Base-by-base conservation (phyloP, 1,139 yeast species). In the Geotrichum armillariae region DNA sequence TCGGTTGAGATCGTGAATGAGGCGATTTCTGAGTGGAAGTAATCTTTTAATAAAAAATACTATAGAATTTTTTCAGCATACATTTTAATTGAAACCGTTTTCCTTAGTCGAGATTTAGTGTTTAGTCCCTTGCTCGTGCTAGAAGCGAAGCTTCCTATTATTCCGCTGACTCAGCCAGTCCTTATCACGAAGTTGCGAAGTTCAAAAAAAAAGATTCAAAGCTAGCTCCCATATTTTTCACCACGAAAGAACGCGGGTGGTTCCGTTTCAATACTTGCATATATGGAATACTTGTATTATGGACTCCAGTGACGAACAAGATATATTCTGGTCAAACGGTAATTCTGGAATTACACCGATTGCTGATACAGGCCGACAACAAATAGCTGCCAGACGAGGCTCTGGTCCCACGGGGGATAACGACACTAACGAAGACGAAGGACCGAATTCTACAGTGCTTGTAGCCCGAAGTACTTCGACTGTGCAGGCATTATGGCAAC, bases 1-100 rank as follows among this genome's bases (percentile, higher is more conserved):
- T 45, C 58, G 33, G 5, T 52, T 23, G 49, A 47, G 17, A 16
- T 47, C 14, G 29, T 41, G 12, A 33, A 22, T 20, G 21, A 27
- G 14, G 45, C 33, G 23, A 21, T 21, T 9, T 18, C 25, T 20
- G 11, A 16, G 12, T 12, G 6, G 35, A n/a, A 16, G 18, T 32
- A 32, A 7, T 32, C 12, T n/a, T 32, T 6, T 32, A 16, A 32
- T n/a, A n/a, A n/a, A n/a, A n/a, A n/a, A n/a, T n/a, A n/a, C n/a
- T n/a, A n/a, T n/a, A n/a, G n/a, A n/a, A n/a, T n/a, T n/a, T n/a
- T n/a, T n/a, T n/a, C n/a, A n/a, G n/a, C n/a, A 16, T 6, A 16
- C 36, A n/a, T 7, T 32, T 32, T 7, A 16, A 7, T n/a, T n/a
- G 36, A 7, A n/a, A n/a, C 36, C 12, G 14, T 32, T 32, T 7